These are phyloP conservation scores for Lotus japonicus DNA, from an alignment of 306 rosid genomes.

Conservation along the genomic window DNA sequence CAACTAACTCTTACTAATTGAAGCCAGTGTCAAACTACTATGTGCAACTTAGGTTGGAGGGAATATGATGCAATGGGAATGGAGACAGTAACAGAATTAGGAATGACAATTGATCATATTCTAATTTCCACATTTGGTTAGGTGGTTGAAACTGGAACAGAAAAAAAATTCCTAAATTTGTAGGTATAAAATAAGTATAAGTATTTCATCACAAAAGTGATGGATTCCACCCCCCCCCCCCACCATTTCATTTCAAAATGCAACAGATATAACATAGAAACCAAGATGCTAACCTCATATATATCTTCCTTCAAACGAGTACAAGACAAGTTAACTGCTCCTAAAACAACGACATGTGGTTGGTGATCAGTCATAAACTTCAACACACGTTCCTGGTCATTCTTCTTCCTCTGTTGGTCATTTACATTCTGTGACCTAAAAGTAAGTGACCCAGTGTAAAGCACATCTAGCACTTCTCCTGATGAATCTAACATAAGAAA, in stretches of 20 bases:
- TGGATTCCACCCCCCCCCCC: too few relatives aligned
- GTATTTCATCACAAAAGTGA: neutral
- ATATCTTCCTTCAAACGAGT: constrained; percentile 90
- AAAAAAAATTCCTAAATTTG: neutral
- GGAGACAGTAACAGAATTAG: neutral
- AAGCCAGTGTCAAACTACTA: too few relatives aligned
- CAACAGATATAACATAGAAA: constrained; percentile 1
- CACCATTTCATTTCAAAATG: neutral
- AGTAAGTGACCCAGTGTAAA: constrained; percentile 81
- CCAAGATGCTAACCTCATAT: constrained; percentile 66
- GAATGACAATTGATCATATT: neutral
- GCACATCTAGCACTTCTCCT: constrained; percentile 93
- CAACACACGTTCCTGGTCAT: constrained; percentile 85
- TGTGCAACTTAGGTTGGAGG: neutral
- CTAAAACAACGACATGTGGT: constrained; percentile 94
- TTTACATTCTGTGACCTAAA: constrained; percentile 66
- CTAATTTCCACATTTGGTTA: neutral
- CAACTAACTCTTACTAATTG: neutral
- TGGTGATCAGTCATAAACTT: constrained; percentile 99
- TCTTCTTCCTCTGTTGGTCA: constrained; percentile 91
- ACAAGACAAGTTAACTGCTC: constrained; percentile 91
- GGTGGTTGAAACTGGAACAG: neutral
- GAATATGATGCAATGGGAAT: neutral
- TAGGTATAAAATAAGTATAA: neutral
- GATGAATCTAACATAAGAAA: constrained; percentile 95